Evolutionary conservation across 2,329 filamentous ascomycete species (phyloP).

Genomic region (Apiospora sp.): DNA sequence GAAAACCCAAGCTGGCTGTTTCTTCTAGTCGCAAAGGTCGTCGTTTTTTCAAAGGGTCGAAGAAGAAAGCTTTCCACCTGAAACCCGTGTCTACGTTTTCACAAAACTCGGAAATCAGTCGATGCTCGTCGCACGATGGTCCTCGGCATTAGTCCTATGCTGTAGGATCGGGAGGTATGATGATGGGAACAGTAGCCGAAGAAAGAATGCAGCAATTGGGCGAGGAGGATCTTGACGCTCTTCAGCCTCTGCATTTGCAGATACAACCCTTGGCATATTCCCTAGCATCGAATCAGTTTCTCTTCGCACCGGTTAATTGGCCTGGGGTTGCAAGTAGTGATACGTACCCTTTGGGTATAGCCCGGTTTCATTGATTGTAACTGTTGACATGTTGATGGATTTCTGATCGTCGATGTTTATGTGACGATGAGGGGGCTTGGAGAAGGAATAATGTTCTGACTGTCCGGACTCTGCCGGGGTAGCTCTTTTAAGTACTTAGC

Average conservation of each 20-base stretch:
- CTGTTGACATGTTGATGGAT: not conserved
- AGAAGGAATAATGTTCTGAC: not conserved
- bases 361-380: not conserved
- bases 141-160: not conserved
- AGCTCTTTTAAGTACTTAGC: not conserved
- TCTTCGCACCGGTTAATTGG: not conserved
- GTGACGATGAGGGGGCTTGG: no score
- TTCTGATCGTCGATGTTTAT: not conserved
- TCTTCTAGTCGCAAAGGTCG: no score
- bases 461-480: not conserved
- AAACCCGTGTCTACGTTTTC: no score
- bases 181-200: not conserved
- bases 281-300: not conserved
- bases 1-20: no score
- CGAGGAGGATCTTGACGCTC: not conserved
- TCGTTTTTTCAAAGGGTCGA: no score
- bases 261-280: not conserved
- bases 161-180: not conserved
- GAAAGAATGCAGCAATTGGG: not conserved
- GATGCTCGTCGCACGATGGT: not conserved
- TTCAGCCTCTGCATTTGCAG: not conserved
- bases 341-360: not conserved
- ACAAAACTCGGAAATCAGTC: no score
- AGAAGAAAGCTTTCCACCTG: no score
- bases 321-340: not conserved